These are phyloP conservation scores for Colletotrichum filicis DNA, from an alignment of 2,329 filamentous ascomycete genomes.

Conservation along the genomic window DNA sequence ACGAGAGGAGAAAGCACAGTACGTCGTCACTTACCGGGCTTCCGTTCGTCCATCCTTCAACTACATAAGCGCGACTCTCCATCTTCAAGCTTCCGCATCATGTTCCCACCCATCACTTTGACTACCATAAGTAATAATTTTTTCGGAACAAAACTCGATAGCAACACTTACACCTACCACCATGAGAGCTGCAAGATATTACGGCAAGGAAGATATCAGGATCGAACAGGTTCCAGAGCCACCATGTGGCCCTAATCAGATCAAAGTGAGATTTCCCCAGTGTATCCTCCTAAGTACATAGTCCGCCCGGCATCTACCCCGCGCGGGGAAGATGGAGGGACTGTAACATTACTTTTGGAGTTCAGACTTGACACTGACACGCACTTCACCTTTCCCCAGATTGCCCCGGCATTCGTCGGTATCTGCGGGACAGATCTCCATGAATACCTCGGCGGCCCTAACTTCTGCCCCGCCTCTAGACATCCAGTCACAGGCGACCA, in stretches of 20 bases:
- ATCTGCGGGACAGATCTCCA: slow-evolving; percentile 49
- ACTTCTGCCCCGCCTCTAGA: slow-evolving; percentile 48
- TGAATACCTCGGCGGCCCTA: slow-evolving; percentile 44
- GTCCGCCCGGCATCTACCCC: neutral
- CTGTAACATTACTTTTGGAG: slow-evolving; percentile 10
- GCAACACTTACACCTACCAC: neutral
- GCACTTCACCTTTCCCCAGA: slow-evolving; percentile 13
- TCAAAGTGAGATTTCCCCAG: slow-evolving; percentile 43
- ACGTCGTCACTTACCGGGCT: slow-evolving; percentile 5
- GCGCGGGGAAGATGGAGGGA: neutral
- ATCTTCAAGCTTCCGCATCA: neutral
- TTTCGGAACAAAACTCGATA: neutral
- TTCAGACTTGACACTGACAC: slow-evolving; percentile 1
- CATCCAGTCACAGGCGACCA: slow-evolving; percentile 67
- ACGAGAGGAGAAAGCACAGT: slow-evolving; percentile 8
- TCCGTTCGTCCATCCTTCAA: neutral
- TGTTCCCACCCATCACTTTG: neutral
- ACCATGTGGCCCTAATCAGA: slow-evolving; percentile 58
- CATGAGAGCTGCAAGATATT: slow-evolving; percentile 66
- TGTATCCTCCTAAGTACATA: neutral
- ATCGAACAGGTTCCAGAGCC: slow-evolving; percentile 62
- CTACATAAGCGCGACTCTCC: neutral
- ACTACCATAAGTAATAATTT: neutral
- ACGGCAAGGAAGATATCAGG: slow-evolving; percentile 65
- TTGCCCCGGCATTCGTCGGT: slow-evolving; percentile 44